phyloP scores from a whole-genome alignment of 2,329 filamentous ascomycete genomes.

The Curvularia spicifera region DNA sequence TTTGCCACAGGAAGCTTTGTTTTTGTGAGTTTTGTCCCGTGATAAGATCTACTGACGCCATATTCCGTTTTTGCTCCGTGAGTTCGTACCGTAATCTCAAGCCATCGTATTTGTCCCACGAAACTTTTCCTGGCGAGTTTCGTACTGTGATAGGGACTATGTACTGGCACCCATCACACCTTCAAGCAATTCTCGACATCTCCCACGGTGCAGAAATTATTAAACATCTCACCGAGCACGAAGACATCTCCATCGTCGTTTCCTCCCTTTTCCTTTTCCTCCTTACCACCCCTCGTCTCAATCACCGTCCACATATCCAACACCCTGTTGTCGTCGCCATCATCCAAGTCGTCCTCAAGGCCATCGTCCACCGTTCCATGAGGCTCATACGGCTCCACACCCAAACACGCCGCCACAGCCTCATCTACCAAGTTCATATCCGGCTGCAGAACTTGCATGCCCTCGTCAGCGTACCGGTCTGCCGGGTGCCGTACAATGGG shows the following conservation, averaged over 20 bases:
- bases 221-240: slow-evolving; percentile 19
- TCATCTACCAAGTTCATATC: slow-evolving; percentile 26
- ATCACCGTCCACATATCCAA: slow-evolving; percentile 31
- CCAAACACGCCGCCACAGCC: slow-evolving; percentile 23
- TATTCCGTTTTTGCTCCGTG: too few species aligned
- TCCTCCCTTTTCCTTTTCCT: neutral
- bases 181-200: neutral
- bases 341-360: neutral
- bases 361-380: neutral
- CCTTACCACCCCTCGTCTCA: neutral
- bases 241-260: neutral
- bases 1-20: too few species aligned
- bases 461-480: slow-evolving; percentile 15
- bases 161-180: too few species aligned
- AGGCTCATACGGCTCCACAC: slow-evolving; percentile 22
- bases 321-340: neutral
- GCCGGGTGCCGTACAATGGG: slow-evolving; percentile 18
- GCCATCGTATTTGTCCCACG: too few species aligned
- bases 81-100: too few species aligned
- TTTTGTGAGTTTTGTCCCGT: too few species aligned
- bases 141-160: too few species aligned
- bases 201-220: neutral
- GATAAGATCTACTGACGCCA: too few species aligned
- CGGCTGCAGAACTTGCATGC: slow-evolving; percentile 6
- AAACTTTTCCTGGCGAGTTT: too few species aligned